Conservation (phyloP, 768 basidiomycete genomes). For the Russula lepida region DNA sequence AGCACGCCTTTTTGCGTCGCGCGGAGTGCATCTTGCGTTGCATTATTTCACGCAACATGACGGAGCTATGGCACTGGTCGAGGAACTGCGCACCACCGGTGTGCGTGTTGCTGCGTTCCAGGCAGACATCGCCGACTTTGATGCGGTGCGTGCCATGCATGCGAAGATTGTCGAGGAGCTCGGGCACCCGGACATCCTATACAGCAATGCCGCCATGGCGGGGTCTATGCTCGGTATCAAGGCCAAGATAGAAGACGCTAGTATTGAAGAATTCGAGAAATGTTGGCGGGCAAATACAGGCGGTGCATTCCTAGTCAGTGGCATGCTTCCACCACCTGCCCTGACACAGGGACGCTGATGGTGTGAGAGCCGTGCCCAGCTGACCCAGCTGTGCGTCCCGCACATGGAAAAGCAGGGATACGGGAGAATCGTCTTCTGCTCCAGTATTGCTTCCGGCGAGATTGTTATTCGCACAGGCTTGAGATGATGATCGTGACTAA, state of each 20-base stretch:
- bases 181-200: slow-evolving; percentile 44
- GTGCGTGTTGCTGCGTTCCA: slow-evolving; percentile 39
- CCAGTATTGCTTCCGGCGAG: slow-evolving; percentile 43
- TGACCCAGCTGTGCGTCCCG: slow-evolving; percentile 44
- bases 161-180: slow-evolving; percentile 35
- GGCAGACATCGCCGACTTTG: slow-evolving; percentile 41
- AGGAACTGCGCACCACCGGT: slow-evolving; percentile 29
- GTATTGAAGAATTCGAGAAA: slow-evolving; percentile 37
- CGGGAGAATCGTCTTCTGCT: slow-evolving; percentile 45
- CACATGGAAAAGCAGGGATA: slow-evolving; percentile 42
- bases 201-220: slow-evolving; percentile 43
- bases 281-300: slow-evolving; percentile 43
- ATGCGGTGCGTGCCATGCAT: slow-evolving; percentile 37
- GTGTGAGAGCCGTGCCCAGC: slow-evolving; percentile 25
- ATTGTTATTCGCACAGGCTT: background rate
- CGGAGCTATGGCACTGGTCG: slow-evolving; percentile 35
- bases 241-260: slow-evolving; percentile 39
- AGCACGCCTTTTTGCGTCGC: slow-evolving; percentile 35
- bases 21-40: slow-evolving; percentile 35
- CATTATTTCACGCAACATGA: slow-evolving; percentile 38
- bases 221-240: slow-evolving; percentile 35
- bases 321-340: background rate
- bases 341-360: background rate
- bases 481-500: background rate
- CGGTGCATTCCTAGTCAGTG: slow-evolving; percentile 37